phyloP scores from a whole-genome alignment of 179 eudicot species.

The Corrigiola litoralis region DNA sequence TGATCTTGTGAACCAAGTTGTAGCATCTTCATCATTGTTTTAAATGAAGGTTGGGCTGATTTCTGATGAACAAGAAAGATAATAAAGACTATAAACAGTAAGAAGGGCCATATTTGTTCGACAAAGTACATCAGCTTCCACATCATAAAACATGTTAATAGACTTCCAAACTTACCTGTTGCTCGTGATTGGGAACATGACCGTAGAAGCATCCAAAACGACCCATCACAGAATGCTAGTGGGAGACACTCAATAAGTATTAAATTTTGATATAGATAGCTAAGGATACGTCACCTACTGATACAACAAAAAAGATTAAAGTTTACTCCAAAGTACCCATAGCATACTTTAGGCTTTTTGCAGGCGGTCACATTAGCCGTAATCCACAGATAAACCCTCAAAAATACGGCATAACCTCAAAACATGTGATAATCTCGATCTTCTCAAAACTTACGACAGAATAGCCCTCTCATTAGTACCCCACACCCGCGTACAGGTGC shows the following conservation, averaged over 20 bases:
- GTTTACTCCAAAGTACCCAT: slow-evolving; percentile 19
- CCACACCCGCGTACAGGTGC: slow-evolving; percentile 91
- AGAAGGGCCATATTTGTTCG: not conserved
- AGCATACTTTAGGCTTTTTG: slow-evolving; percentile 23
- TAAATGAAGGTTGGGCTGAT: slow-evolving; percentile 49
- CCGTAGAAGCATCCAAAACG: slow-evolving; percentile 76
- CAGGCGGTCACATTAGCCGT: slow-evolving; percentile 63
- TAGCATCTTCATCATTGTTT: slow-evolving; percentile 58
- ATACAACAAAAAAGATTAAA: not conserved
- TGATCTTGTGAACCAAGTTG: slow-evolving; percentile 41
- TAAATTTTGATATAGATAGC: slow-evolving; percentile 20
- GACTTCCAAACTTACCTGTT: slow-evolving; percentile 54
- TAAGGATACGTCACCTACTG: slow-evolving; percentile 9
- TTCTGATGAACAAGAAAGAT: slow-evolving; percentile 35
- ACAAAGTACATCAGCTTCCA: not conserved
- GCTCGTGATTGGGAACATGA: slow-evolving; percentile 45
- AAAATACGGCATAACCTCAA: slow-evolving; percentile 92
- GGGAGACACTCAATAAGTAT: slow-evolving; percentile 27
- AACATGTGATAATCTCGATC: slow-evolving; percentile 80
- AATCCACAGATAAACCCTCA: slow-evolving; percentile 73
- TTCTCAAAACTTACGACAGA: slow-evolving; percentile 52
- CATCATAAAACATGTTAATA: not conserved
- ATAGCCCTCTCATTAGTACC: slow-evolving; percentile 54
- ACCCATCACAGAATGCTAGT: slow-evolving; percentile 43
- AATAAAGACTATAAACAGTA: not conserved